Evolutionary conservation across 352 stramenopile genomes (phyloP).

Genomic region (Pythium pyrilobum): DNA sequence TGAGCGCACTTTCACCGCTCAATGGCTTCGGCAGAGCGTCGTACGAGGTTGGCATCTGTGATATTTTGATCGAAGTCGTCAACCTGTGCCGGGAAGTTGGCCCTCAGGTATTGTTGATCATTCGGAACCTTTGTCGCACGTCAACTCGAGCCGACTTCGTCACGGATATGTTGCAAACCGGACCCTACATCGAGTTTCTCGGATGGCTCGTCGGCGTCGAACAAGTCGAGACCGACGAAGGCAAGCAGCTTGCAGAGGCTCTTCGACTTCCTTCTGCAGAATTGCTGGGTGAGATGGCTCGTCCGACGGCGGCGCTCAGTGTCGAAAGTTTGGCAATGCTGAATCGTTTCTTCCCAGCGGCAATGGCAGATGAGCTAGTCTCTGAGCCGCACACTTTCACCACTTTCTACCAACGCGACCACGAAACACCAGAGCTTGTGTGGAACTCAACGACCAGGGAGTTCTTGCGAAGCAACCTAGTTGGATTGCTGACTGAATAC

Average conservation of each 20-base stretch:
- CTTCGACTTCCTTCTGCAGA: slow-evolving; percentile 57
- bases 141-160: slow-evolving; percentile 40
- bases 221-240: slow-evolving; percentile 55
- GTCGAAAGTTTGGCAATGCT: slow-evolving; percentile 47
- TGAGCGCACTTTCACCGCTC: slow-evolving; percentile 53
- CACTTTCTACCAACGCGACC: slow-evolving; percentile 77
- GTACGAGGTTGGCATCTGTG: slow-evolving; percentile 60
- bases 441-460: slow-evolving; percentile 89
- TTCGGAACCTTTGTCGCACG: slow-evolving; percentile 60
- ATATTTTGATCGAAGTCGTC: slow-evolving; percentile 74
- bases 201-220: slow-evolving; percentile 63
- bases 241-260: slow-evolving; percentile 44
- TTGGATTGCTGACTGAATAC: slow-evolving; percentile 73
- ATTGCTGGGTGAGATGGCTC: slow-evolving; percentile 59
- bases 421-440: slow-evolving; percentile 92
- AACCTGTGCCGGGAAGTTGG: slow-evolving; percentile 56
- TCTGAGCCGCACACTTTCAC: slow-evolving; percentile 42
- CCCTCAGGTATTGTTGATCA: slow-evolving; percentile 46
- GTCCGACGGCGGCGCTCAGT: slow-evolving; percentile 33
- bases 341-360: slow-evolving; percentile 65
- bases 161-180: slow-evolving; percentile 62
- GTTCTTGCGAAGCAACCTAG: slow-evolving; percentile 70
- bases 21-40: slow-evolving; percentile 44
- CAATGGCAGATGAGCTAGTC: slow-evolving; percentile 55
- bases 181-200: slow-evolving; percentile 77